Evolutionary conservation across 768 basidiomycete species (phyloP).

Genomic region (Cyclocybe cylindracea): DNA sequence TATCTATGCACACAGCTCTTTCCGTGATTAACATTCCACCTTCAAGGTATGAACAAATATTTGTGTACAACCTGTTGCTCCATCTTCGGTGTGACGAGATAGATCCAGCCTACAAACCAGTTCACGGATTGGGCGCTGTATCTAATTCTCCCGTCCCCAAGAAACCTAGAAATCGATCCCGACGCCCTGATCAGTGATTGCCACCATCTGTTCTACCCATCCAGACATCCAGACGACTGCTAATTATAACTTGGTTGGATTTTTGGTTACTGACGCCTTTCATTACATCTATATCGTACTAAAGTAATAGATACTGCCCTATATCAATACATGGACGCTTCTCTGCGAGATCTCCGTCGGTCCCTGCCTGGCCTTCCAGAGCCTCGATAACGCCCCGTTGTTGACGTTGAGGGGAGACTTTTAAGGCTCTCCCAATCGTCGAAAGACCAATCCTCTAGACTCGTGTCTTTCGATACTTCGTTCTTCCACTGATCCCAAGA

Average conservation of each 20-base stretch:
- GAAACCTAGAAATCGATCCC: slow-evolving; percentile 56
- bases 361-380: too few relatives aligned
- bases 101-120: slow-evolving; percentile 78
- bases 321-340: not conserved
- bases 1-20: slow-evolving; percentile 4
- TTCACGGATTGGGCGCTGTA: slow-evolving; percentile 78
- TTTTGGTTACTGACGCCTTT: not conserved
- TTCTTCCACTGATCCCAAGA: slow-evolving; percentile 53
- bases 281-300: not conserved
- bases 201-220: not conserved
- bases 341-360: too few relatives aligned
- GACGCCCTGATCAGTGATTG: slow-evolving; percentile 37
- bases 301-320: not conserved
- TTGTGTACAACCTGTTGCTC: slow-evolving; percentile 81
- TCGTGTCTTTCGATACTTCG: slow-evolving; percentile 19
- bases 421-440: slow-evolving; percentile 24
- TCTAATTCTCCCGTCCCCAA: slow-evolving; percentile 45
- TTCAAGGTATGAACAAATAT: slow-evolving; percentile 80
- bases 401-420: not conserved
- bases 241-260: slow-evolving; percentile 3
- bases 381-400: too few relatives aligned
- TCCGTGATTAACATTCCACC: slow-evolving; percentile 6
- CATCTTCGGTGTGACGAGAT: slow-evolving; percentile 75
- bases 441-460: slow-evolving; percentile 44
- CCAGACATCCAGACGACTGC: not conserved